Evolutionary conservation across 1,139 yeast genomes (phyloP).

Genomic region (Torulaspora pretoriensis): DNA sequence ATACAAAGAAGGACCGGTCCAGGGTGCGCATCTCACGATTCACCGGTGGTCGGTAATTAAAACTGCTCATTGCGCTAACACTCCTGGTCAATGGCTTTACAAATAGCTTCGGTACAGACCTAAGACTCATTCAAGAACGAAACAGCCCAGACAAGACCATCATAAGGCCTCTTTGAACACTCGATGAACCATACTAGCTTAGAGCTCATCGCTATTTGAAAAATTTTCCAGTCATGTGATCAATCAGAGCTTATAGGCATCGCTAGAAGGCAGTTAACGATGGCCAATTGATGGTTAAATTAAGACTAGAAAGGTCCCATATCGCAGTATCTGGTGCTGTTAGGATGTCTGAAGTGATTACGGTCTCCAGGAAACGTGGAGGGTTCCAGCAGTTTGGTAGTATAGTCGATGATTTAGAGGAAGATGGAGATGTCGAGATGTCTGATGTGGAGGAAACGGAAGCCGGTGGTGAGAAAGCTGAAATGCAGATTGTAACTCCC

Average conservation of each 20-base stretch:
- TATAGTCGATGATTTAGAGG: conserved; percentile 16
- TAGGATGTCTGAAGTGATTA: conserved; percentile 32
- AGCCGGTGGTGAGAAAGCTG: conserved; percentile 26
- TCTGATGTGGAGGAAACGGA: conserved; percentile 16
- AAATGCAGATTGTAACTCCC: conserved; percentile 66
- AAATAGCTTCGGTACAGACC: not conserved
- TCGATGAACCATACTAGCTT: not conserved
- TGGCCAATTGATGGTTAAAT: not conserved
- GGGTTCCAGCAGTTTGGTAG: conserved; percentile 26
- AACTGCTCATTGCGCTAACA: conserved; percentile 7
- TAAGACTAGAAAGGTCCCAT: not conserved
- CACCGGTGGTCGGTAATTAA: conserved; percentile 53
- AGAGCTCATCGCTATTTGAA: conserved; percentile 9
- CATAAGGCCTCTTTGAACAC: not conserved
- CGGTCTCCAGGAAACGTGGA: conserved; percentile 28
- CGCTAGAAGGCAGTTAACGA: not conserved
- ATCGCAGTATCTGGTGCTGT: not conserved
- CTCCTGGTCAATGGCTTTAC: conserved; percentile 4
- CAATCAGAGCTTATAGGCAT: not conserved
- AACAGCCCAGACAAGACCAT: not conserved
- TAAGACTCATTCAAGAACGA: conserved; percentile 7
- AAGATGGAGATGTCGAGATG: conserved; percentile 24
- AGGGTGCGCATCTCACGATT: conserved; percentile 60
- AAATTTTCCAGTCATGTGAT: conserved; percentile 13
- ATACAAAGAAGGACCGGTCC: conserved; percentile 60